phyloP scores from a whole-genome alignment of 2,329 filamentous ascomycete genomes.

The Plectosphaerella plurivora region DNA sequence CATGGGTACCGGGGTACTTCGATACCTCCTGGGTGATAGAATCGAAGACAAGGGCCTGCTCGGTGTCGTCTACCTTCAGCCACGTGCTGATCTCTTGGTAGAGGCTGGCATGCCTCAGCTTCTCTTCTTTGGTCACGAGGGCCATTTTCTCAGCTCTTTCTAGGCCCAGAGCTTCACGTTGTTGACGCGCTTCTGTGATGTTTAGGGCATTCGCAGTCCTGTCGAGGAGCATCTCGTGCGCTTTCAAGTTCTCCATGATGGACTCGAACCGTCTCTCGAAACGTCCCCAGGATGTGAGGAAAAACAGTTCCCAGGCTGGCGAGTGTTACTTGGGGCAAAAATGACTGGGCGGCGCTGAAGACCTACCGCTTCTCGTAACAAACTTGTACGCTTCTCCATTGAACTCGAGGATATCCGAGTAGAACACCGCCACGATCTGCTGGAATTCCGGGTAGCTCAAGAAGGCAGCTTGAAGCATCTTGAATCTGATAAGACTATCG shows the following conservation, averaged over 20 bases:
- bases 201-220: slow-evolving; percentile 23
- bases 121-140: slow-evolving; percentile 12
- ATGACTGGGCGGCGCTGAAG: not conserved
- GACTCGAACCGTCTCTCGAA: slow-evolving; percentile 27
- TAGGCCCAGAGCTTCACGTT: slow-evolving; percentile 16
- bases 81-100: slow-evolving; percentile 18
- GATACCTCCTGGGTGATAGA: slow-evolving; percentile 6
- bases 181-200: slow-evolving; percentile 17
- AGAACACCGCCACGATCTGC: slow-evolving; percentile 34
- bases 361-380: slow-evolving; percentile 26
- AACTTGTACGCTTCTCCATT: slow-evolving; percentile 42
- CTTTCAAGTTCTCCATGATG: slow-evolving; percentile 27
- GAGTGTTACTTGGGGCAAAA: slow-evolving; percentile 8
- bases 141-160: slow-evolving; percentile 18
- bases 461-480: slow-evolving; percentile 24
- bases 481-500: slow-evolving; percentile 31
- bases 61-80: slow-evolving; percentile 24
- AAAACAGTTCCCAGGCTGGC: slow-evolving; percentile 28
- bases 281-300: slow-evolving; percentile 29
- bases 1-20: slow-evolving; percentile 24
- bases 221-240: slow-evolving; percentile 24
- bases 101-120: slow-evolving; percentile 17
- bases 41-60: slow-evolving; percentile 24
- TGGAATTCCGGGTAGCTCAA: slow-evolving; percentile 28
- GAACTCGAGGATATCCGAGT: slow-evolving; percentile 43